phyloP scores from a whole-genome alignment of 1,139 yeast genomes.

The Yamadazyma sp. region DNA sequence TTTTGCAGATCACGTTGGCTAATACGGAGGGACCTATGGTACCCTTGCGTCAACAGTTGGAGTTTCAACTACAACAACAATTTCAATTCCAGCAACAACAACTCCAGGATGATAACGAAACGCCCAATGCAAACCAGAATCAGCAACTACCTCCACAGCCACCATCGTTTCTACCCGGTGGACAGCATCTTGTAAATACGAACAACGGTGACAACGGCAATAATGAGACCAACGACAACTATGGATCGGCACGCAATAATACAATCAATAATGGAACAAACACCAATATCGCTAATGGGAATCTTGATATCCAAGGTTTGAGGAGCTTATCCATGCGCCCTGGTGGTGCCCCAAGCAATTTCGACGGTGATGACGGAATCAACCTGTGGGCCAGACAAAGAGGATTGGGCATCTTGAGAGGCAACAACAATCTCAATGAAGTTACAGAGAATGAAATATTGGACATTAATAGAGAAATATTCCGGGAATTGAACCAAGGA shows the following conservation, averaged over 20 bases:
- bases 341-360: constrained; percentile 2
- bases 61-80: constrained; percentile 4
- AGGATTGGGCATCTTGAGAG: constrained; percentile 31
- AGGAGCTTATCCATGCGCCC: constrained; percentile 4
- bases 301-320: constrained; percentile 4
- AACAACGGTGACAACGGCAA: not conserved
- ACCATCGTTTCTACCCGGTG: not conserved
- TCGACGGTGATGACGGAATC: constrained; percentile 23
- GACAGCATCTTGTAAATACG: not conserved
- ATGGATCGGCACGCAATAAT: not conserved
- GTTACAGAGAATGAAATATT: constrained; percentile 24
- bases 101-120: not conserved
- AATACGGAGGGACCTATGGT: not conserved
- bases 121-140: not conserved
- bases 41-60: constrained; percentile 4
- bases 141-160: constrained; percentile 1
- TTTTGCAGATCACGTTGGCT: not conserved
- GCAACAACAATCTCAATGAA: constrained; percentile 11
- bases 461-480: constrained; percentile 36
- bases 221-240: not conserved
- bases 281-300: constrained; percentile 7
- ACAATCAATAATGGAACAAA: not conserved
- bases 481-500: constrained; percentile 34
- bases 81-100: constrained; percentile 2
- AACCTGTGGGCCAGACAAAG: constrained; percentile 33